These are phyloP conservation scores for Trichosporon faecale DNA, from an alignment of 1,284 basidiomycete genomes.

Conservation along the genomic window DNA sequence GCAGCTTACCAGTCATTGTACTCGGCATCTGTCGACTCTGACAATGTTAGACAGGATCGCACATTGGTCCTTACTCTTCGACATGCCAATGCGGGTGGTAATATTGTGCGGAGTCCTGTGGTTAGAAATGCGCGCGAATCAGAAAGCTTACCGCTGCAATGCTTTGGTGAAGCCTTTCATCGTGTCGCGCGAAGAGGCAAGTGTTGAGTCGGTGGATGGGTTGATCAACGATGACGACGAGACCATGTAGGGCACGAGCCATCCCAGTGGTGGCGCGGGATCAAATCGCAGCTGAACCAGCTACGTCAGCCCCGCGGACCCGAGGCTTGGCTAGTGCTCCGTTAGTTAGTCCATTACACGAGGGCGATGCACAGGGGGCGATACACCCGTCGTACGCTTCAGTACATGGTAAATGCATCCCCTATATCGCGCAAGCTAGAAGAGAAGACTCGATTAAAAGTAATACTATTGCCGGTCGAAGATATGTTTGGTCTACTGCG, in stretches of 20 bases:
- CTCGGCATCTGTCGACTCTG: slow-evolving; percentile 81
- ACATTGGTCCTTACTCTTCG: slow-evolving; percentile 68
- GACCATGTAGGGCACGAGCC: neutral
- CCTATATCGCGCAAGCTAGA: neutral
- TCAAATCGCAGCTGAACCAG: neutral
- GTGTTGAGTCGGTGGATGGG: neutral
- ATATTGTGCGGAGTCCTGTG: slow-evolving; percentile 77
- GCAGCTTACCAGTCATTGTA: slow-evolving; percentile 56
- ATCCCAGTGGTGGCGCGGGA: neutral
- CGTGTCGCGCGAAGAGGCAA: neutral
- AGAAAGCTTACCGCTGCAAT: slow-evolving; percentile 63
- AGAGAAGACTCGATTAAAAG: neutral
- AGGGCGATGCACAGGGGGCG: no score
- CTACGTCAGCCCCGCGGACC: neutral
- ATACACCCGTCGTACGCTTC: no score
- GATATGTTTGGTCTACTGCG: slow-evolving; percentile 40
- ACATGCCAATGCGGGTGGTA: slow-evolving; percentile 77
- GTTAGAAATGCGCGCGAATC: neutral
- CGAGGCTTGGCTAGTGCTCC: neutral
- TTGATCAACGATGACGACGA: neutral
- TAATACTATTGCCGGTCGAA: neutral
- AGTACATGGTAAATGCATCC: neutral
- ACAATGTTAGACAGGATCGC: neutral
- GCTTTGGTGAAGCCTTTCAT: slow-evolving; percentile 82
- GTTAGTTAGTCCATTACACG: no score